These are phyloP conservation scores for Phaeotremella skinneri DNA, from an alignment of 768 basidiomycete genomes.

Conservation along the genomic window DNA sequence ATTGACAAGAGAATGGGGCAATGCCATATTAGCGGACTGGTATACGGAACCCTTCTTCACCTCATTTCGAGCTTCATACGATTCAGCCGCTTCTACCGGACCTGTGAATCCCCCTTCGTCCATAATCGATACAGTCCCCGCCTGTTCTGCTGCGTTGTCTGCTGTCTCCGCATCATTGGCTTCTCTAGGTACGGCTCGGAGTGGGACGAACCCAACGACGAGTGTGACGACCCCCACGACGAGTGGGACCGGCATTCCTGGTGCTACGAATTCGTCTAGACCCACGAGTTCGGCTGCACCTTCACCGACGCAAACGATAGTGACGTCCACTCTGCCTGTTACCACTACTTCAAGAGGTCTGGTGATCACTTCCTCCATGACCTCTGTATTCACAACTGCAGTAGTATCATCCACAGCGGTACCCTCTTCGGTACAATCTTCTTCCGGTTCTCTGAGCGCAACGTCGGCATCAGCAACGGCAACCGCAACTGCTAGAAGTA, in stretches of 20 bases:
- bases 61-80: slow-evolving; percentile 22
- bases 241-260: no score
- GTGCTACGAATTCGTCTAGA: no score
- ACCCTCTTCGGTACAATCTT: not conserved
- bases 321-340: not conserved
- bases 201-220: slow-evolving; percentile 6
- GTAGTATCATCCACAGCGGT: not conserved
- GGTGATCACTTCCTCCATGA: no score
- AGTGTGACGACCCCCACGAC: slow-evolving; percentile 2
- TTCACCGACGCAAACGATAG: no score
- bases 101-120: slow-evolving; percentile 26
- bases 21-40: slow-evolving; percentile 31
- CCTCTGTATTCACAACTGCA: slow-evolving; percentile 1
- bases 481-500: slow-evolving; percentile 1
- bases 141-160: slow-evolving; percentile 11
- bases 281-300: no score
- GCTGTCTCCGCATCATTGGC: not conserved
- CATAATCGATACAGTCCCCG: slow-evolving; percentile 14
- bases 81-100: slow-evolving; percentile 29
- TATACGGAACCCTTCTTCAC: slow-evolving; percentile 34
- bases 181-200: not conserved
- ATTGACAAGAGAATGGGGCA: no score
- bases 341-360: not conserved
- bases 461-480: not conserved
- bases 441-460: not conserved